These are phyloP conservation scores for Raphanus hybrid DNA, from an alignment of 441 rosid species.

Conservation along the genomic window DNA sequence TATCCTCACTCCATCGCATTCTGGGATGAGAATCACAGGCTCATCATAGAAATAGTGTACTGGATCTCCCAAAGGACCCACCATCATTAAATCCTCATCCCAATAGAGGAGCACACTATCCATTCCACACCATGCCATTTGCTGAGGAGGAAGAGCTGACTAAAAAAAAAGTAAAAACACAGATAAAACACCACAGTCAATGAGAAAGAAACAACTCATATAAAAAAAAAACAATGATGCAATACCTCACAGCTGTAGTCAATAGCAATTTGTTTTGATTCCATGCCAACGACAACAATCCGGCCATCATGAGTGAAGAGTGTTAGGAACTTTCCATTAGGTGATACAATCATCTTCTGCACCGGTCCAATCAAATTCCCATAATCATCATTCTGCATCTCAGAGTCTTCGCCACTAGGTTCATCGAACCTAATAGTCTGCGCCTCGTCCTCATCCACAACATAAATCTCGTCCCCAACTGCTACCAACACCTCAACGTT, in stretches of 20 bases:
- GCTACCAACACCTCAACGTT: slow-evolving; percentile 82
- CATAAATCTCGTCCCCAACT: slow-evolving; percentile 60
- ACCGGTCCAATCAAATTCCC: slow-evolving; percentile 63
- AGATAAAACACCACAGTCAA: neutral
- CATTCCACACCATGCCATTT: slow-evolving; percentile 98
- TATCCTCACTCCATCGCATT: slow-evolving; percentile 97
- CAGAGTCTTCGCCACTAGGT: slow-evolving; percentile 40
- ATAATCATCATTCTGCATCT: slow-evolving; percentile 61
- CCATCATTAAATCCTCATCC: slow-evolving; percentile 97
- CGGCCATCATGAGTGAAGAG: slow-evolving; percentile 94
- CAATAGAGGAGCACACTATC: slow-evolving; percentile 89
- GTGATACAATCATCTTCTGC: slow-evolving; percentile 86
- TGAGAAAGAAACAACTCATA: slow-evolving; percentile 4
- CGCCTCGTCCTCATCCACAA: slow-evolving; percentile 87
- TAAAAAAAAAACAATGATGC: slow-evolving; percentile 5
- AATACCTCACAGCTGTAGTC: slow-evolving; percentile 81
- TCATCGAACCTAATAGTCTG: slow-evolving; percentile 46
- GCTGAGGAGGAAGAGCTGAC: slow-evolving; percentile 98
- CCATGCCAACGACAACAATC: slow-evolving; percentile 69
- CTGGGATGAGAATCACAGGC: slow-evolving; percentile 87
- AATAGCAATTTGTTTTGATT: slow-evolving; percentile 56
- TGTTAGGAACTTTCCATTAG: slow-evolving; percentile 79
- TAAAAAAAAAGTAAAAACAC: slow-evolving; percentile 42
- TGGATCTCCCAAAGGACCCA: slow-evolving; percentile 91
- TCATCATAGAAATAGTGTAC: slow-evolving; percentile 88